phyloP scores from a whole-genome alignment of 768 basidiomycete species.

The Russula abietina region DNA sequence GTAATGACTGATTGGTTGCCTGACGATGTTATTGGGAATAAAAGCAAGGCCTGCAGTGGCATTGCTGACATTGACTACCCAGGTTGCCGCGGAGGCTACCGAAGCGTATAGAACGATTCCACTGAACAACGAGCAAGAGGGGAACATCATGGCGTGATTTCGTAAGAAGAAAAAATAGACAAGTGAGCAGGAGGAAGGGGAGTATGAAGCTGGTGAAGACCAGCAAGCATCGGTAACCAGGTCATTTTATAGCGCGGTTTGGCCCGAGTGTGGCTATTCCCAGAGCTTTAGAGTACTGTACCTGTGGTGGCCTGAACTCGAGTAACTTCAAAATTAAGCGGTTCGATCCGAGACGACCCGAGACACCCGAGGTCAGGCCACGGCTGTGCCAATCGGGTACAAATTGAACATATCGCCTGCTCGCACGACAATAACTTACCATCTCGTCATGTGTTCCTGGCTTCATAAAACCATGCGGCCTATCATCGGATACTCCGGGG shows the following conservation, averaged over 20 bases:
- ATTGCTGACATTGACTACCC: slow-evolving; percentile 7
- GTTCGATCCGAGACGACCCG: no score
- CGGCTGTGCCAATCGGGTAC: no score
- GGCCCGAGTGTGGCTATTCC: not conserved
- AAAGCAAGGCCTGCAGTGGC: slow-evolving; percentile 2
- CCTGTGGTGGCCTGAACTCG: no score
- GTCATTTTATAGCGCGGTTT: not conserved
- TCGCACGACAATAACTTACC: no score
- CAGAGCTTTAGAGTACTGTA: no score
- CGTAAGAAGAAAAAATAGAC: not conserved
- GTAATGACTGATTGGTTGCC: not conserved
- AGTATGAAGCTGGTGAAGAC: not conserved
- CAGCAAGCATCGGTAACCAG: not conserved
- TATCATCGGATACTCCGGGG: no score
- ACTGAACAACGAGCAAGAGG: not conserved
- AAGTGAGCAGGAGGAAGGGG: not conserved
- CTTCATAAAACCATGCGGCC: no score
- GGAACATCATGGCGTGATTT: not conserved
- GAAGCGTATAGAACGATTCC: slow-evolving; percentile 8
- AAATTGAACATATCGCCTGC: no score
- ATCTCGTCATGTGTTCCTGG: no score
- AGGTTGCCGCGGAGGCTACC: not conserved
- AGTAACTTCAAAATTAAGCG: no score
- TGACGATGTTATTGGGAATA: slow-evolving; percentile 9
- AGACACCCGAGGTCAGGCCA: no score